Percentiles rank a stretch among this genome's conserved stretches.
These are phyloP conservation scores for Fusarium equiseti DNA, from an alignment of 2,329 filamentous ascomycete species.

Conservation along the genomic window DNA sequence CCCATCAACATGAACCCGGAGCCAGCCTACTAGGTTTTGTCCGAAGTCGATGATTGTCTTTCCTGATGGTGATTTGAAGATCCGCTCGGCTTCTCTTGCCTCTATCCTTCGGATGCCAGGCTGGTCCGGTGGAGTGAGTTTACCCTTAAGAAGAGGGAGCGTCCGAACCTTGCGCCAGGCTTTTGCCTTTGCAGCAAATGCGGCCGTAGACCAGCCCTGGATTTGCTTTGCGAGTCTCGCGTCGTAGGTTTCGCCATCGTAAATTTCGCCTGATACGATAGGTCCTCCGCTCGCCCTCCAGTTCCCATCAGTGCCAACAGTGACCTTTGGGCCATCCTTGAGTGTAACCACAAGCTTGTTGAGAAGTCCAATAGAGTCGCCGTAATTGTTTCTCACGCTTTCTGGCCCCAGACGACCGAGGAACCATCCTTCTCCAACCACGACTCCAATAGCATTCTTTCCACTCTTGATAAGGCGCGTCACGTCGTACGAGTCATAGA, in stretches of 20 bases:
- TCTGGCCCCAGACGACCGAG: slow-evolving; percentile 51
- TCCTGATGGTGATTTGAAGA: slow-evolving; percentile 55
- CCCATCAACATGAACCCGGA: slow-evolving; percentile 56
- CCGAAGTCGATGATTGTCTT: slow-evolving; percentile 67
- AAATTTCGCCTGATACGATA: slow-evolving; percentile 56
- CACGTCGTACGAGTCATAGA: slow-evolving; percentile 67
- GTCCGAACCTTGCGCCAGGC: slow-evolving; percentile 52
- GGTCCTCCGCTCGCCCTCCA: slow-evolving; percentile 54
- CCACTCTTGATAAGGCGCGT: slow-evolving; percentile 56
- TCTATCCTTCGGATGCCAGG: slow-evolving; percentile 55
- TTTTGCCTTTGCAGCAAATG: slow-evolving; percentile 45
- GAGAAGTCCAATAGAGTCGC: slow-evolving; percentile 53
- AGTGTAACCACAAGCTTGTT: slow-evolving; percentile 54
- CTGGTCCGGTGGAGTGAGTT: slow-evolving; percentile 52
- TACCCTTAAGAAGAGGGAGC: neutral
- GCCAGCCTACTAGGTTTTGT: slow-evolving; percentile 67
- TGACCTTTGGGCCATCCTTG: slow-evolving; percentile 47
- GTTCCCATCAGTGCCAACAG: slow-evolving; percentile 51
- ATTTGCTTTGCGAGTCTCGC: slow-evolving; percentile 52
- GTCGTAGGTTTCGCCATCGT: slow-evolving; percentile 65
- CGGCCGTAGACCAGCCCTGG: slow-evolving; percentile 48
- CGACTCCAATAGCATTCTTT: slow-evolving; percentile 52
- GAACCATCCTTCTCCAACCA: slow-evolving; percentile 64
- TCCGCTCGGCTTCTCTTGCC: slow-evolving; percentile 50
- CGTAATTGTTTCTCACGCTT: slow-evolving; percentile 49